Base-by-base conservation (phyloP, 176 grass and related monocot genomes). In the Triticum monococcum region DNA sequence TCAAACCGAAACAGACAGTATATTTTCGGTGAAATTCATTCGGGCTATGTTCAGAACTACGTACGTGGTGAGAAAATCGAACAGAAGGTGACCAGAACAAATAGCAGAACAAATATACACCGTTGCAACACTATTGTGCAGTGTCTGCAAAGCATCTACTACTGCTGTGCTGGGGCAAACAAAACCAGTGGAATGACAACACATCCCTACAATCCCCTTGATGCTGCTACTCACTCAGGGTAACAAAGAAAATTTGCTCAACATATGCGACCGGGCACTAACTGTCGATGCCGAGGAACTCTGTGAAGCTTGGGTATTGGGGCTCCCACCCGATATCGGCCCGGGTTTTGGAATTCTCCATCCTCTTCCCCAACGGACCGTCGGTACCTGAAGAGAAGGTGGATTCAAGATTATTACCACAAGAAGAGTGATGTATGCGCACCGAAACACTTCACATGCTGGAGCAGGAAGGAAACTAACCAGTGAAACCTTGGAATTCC, bases 351-450 rank as follows among this genome's bases (percentile, higher is more conserved):
- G 77, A 90, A 65, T 96, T 99, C 64, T 91, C 91, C 88, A 99
- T 91, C 85, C 89, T 99, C 64, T 99, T 99, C 56, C 97, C 92
- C 66, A 94, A 26, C 43, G 97, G 94, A 79, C 87, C 97, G 59
- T 94, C 89, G 20, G 72, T 91, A 30, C 90, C 97, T 96, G 81
- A 17, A 70, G 45, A 71, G 32, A 43, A 64, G 25, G 40, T 24
- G 75, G 16, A 59, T 26, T 12, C 2, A 26, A 73, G 17, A 57
- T 37, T 68, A 37, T 23, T 43, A 8, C 20, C 3, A 3, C 24
- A 13, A 24, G 18, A 36, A 41, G 60, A 5, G 6, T 71, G 62
- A 40, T 31, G 18, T 64, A 0, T 56, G 74, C 4, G 12, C 45
- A 61, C 14, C 18, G 13, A 66, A 56, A 69, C 24, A 83, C 13